phyloP scores from a whole-genome alignment of 805 yeast genomes.

The Zygoascus bituminiphila region DNA sequence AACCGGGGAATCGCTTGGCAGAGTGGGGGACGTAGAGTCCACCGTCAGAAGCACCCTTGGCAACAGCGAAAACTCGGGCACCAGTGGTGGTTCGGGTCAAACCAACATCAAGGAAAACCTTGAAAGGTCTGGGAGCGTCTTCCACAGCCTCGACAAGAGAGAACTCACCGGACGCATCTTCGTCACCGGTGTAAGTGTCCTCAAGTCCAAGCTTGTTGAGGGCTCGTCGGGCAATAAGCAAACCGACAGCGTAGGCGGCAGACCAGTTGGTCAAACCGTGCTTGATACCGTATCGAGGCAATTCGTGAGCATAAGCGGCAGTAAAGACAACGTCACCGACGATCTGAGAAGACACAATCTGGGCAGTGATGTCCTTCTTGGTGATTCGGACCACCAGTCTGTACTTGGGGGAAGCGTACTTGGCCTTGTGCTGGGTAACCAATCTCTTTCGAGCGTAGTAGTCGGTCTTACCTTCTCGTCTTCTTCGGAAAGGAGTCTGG shows the following conservation, averaged over 20 bases:
- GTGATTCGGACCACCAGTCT: slow-evolving; percentile 99
- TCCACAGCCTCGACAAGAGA: slow-evolving; percentile 98
- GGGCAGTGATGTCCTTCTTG: slow-evolving; percentile 98
- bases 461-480: slow-evolving; percentile 99
- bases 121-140: slow-evolving; percentile 99
- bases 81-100: slow-evolving; percentile 99
- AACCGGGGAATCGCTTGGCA: slow-evolving; percentile 99
- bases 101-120: slow-evolving; percentile 98
- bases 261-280: slow-evolving; percentile 99
- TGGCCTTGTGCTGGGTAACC: slow-evolving; percentile 99
- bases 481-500: slow-evolving; percentile 99
- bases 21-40: slow-evolving; percentile 99
- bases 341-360: slow-evolving; percentile 92
- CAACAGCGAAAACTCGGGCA: slow-evolving; percentile 98
- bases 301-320: slow-evolving; percentile 98
- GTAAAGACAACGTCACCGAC: slow-evolving; percentile 93
- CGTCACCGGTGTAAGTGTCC: slow-evolving; percentile 97
- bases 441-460: slow-evolving; percentile 99
- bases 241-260: slow-evolving; percentile 99
- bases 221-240: slow-evolving; percentile 97
- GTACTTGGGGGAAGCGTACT: slow-evolving; percentile 99
- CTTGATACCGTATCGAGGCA: slow-evolving; percentile 93
- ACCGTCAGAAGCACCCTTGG: slow-evolving; percentile 99
- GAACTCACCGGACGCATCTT: slow-evolving; percentile 99
- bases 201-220: slow-evolving; percentile 95